A percentile compares a stretch with the other conserved stretches of the same genome.
phyloP scores from a whole-genome alignment of 176 grass and related monocot species.

The Chrysopogon serrulatus region DNA sequence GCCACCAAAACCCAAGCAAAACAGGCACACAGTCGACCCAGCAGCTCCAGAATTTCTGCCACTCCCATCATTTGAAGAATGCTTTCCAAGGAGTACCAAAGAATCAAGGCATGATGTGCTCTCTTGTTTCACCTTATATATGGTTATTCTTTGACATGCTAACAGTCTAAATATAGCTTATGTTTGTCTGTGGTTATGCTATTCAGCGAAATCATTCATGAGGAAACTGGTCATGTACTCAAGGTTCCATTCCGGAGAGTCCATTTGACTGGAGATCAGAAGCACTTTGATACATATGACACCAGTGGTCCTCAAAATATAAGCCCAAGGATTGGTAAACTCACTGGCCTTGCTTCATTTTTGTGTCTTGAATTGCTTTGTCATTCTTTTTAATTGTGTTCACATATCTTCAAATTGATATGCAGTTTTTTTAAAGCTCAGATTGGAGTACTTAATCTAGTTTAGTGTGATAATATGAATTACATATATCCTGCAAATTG shows the following conservation, averaged over 20 bases:
- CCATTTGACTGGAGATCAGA: slow-evolving; percentile 75
- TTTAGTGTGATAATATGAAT: background rate
- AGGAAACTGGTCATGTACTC: slow-evolving; percentile 78
- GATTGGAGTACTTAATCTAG: background rate
- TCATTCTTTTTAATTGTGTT: background rate
- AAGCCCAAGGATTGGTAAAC: slow-evolving; percentile 65
- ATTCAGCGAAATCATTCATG: slow-evolving; percentile 82
- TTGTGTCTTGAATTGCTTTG: background rate
- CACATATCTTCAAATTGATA: background rate
- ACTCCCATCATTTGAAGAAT: slow-evolving; percentile 89
- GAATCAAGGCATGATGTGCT: slow-evolving; percentile 56
- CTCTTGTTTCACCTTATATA: background rate
- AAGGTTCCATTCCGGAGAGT: slow-evolving; percentile 86
- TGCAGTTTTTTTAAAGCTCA: background rate
- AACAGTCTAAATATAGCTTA: background rate
- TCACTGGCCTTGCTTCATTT: slow-evolving; percentile 16
- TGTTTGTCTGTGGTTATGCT: slow-evolving; percentile 13
- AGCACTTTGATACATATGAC: slow-evolving; percentile 90
- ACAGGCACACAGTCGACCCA: slow-evolving; percentile 71
- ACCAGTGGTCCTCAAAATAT: slow-evolving; percentile 94
- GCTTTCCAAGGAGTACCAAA: slow-evolving; percentile 91
- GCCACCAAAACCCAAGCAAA: slow-evolving; percentile 47
- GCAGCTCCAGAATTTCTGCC: slow-evolving; percentile 84
- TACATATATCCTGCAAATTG: background rate
- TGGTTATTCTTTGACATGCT: background rate